A percentile compares a stretch with the other conserved stretches of the same genome.
These are phyloP conservation scores for Arabidopsis suecica DNA, from an alignment of 345 rosid species.

Conservation along the genomic window DNA sequence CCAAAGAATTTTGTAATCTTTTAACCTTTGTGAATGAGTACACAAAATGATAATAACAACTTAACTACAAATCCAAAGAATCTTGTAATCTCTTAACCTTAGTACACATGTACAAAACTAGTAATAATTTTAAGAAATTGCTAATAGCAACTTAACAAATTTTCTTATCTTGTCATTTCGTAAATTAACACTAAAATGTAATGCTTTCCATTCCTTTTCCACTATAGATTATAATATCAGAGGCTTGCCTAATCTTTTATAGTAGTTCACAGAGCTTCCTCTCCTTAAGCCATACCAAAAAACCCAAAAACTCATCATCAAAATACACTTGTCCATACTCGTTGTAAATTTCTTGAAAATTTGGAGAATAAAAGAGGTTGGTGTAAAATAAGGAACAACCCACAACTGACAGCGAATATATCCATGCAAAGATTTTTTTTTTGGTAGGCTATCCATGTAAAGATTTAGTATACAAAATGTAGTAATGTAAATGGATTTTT, in stretches of 20 bases:
- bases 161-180: neutral
- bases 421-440: too few species aligned
- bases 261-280: neutral
- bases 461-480: neutral
- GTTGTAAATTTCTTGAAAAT: neutral
- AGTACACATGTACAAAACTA: neutral
- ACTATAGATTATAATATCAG: neutral
- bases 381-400: neutral
- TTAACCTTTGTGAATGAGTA: neutral
- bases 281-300: neutral
- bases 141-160: conserved; percentile 1
- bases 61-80: neutral
- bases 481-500: too few species aligned
- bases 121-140: neutral
- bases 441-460: neutral
- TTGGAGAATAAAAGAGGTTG: neutral
- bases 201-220: neutral
- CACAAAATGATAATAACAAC: neutral
- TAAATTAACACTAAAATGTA: neutral
- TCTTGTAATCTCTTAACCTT: neutral
- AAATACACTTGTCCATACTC: neutral
- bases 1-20: neutral
- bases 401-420: neutral
- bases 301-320: neutral
- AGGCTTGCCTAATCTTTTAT: neutral